phyloP scores from a whole-genome alignment of 176 grass and related monocot genomes.

The Themeda triandra region DNA sequence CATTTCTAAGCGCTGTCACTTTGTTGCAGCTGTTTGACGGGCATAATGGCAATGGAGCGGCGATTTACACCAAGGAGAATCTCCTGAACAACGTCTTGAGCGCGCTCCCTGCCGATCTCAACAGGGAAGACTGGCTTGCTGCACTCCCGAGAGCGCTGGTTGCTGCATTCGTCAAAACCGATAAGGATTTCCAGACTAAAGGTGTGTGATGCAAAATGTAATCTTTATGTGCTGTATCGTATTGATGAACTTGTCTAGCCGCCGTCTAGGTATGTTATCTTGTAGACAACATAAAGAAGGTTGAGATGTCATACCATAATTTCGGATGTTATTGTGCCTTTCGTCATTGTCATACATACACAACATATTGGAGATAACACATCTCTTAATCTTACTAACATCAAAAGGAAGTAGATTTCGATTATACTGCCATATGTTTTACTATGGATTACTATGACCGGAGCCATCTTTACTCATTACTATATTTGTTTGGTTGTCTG shows the following conservation, averaged over 20 bases:
- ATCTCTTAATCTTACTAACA: not conserved
- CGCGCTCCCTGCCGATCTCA: constrained; percentile 79
- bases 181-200: constrained; percentile 91
- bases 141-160: constrained; percentile 85
- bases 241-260: not conserved
- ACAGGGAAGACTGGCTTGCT: constrained; percentile 88
- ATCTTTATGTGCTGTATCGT: not conserved
- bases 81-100: constrained; percentile 83
- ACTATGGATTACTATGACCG: not conserved
- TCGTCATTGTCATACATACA: not conserved
- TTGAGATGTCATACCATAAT: not conserved
- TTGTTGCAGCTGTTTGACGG: constrained; percentile 91
- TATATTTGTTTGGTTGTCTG: not conserved
- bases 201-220: constrained; percentile 34
- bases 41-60: constrained; percentile 80
- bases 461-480: not conserved
- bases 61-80: constrained; percentile 88
- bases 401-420: not conserved
- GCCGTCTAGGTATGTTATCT: not conserved
- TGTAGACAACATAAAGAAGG: not conserved
- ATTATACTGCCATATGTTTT: not conserved
- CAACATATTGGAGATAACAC: not conserved
- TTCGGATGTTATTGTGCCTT: not conserved
- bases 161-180: constrained; percentile 93
- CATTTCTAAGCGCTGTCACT: not conserved